Percentiles rank a stretch among this genome's conserved stretches.
Evolutionary conservation across 495 filamentous ascomycete species (phyloP).

Genomic region (Choiromyces venosus): DNA sequence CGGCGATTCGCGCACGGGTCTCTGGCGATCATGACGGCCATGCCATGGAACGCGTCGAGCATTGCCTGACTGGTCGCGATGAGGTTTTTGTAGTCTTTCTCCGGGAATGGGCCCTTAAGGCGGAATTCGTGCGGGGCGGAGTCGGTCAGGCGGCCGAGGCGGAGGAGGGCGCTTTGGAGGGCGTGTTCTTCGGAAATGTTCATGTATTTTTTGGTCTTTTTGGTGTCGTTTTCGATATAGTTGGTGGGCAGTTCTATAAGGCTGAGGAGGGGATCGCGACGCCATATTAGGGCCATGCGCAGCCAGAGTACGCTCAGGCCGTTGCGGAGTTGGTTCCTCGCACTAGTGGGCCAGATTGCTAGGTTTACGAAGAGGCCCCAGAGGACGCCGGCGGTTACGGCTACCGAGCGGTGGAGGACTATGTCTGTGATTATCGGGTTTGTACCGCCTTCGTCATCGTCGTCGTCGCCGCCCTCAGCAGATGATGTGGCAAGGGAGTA

Average conservation of each 20-base stretch:
- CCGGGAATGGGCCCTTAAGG: constrained; percentile 75
- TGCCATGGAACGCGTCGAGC: constrained; percentile 87
- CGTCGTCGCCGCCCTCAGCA: constrained; percentile 61
- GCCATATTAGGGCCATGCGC: constrained; percentile 93
- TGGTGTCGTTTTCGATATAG: too few relatives aligned
- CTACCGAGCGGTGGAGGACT: constrained; percentile 79
- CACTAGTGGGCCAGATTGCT: constrained; percentile 87
- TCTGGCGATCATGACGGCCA: constrained; percentile 87
- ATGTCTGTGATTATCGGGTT: constrained; percentile 82
- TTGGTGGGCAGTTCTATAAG: constrained; percentile 55
- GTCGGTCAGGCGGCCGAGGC: constrained; percentile 65
- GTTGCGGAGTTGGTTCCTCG: constrained; percentile 75
- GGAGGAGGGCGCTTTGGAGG: constrained; percentile 56
- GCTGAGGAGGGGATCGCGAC: constrained; percentile 77
- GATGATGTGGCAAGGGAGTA: constrained; percentile 79
- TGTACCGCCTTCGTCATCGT: constrained; percentile 78
- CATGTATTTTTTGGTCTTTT: constrained; percentile 58
- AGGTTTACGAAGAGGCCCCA: constrained; percentile 92
- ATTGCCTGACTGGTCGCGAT: constrained; percentile 73
- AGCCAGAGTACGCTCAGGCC: constrained; percentile 82
- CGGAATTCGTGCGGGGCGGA: constrained; percentile 76
- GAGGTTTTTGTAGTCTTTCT: constrained; percentile 61
- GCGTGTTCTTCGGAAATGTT: constrained; percentile 72
- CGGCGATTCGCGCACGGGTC: constrained; percentile 69
- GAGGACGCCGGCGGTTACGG: constrained; percentile 77